Evolutionary conservation across 768 basidiomycete genomes (phyloP).

Genomic region (Kondoa subrosea): DNA sequence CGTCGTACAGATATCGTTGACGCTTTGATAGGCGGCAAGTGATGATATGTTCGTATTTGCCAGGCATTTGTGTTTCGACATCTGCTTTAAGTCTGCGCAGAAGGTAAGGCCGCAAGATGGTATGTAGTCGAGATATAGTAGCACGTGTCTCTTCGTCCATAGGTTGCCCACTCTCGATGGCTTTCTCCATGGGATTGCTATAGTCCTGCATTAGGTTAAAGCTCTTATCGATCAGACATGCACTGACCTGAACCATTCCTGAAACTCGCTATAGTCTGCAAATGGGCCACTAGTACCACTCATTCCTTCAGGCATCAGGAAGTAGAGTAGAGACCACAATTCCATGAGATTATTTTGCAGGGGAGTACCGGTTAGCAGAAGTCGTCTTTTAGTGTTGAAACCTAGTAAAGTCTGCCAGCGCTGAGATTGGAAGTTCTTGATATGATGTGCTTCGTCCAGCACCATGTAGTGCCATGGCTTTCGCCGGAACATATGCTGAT

Average conservation of each 20-base stretch:
- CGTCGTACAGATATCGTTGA: constrained; percentile 71
- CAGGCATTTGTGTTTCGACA: constrained; percentile 74
- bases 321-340: constrained; percentile 32
- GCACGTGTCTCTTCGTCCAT: constrained; percentile 69
- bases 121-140: constrained; percentile 30
- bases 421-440: constrained; percentile 71
- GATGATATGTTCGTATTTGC: constrained; percentile 49
- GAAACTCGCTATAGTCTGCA: constrained; percentile 81
- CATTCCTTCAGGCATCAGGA: constrained; percentile 61
- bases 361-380: constrained; percentile 90
- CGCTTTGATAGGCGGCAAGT: constrained; percentile 71
- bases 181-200: constrained; percentile 65
- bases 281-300: constrained; percentile 35
- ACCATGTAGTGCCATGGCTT: constrained; percentile 69
- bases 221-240: neutral
- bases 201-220: neutral
- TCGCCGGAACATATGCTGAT: constrained; percentile 26
- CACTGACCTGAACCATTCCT: constrained; percentile 55
- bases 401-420: constrained; percentile 21
- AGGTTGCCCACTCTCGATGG: constrained; percentile 47
- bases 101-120: constrained; percentile 92
- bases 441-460: constrained; percentile 82
- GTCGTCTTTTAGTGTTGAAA: constrained; percentile 68
- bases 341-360: constrained; percentile 81
- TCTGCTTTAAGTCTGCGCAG: constrained; percentile 80